phyloP scores from a whole-genome alignment of 257 asterid species.

The Perilla frutescens region DNA sequence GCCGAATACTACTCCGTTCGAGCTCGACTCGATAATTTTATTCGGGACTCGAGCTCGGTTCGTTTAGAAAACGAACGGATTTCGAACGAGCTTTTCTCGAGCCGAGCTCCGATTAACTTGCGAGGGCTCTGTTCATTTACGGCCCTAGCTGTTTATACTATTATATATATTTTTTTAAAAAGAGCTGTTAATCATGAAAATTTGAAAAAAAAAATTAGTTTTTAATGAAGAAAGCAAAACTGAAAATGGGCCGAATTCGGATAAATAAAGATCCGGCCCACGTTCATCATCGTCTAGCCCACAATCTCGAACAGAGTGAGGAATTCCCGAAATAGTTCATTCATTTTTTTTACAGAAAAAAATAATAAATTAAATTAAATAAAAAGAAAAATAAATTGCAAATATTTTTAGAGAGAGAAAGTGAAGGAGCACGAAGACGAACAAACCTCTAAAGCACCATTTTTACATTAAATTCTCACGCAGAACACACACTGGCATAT shows the following conservation, averaged over 20 bases:
- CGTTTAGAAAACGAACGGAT: too few species aligned
- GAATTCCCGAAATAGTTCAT: constrained; percentile 27
- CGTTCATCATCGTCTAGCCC: constrained; percentile 25
- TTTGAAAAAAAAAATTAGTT: too few species aligned
- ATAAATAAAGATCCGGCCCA: constrained; percentile 21
- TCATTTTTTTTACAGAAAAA: constrained; percentile 25
- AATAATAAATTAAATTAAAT: constrained; percentile 1
- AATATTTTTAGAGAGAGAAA: constrained; percentile 42
- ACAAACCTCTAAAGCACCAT: constrained; percentile 41
- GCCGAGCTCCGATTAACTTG: too few species aligned
- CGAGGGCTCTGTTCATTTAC: too few species aligned
- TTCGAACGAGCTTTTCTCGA: too few species aligned
- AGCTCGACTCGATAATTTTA: too few species aligned
- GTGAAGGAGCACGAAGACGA: constrained; percentile 47
- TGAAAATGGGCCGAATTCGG: constrained; percentile 2
- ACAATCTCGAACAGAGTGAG: constrained; percentile 17
- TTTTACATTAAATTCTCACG: constrained; percentile 44
- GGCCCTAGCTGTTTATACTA: too few species aligned
- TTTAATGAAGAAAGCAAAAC: not conserved
- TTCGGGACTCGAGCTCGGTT: too few species aligned
- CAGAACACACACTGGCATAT: constrained; percentile 42
- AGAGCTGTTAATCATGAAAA: too few species aligned
- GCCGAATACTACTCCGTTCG: too few species aligned
- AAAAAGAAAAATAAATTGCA: constrained; percentile 28
- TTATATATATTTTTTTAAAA: too few species aligned